Base-by-base conservation (phyloP, 148 eudicot genomes). In the Suaeda aralocaspica region DNA sequence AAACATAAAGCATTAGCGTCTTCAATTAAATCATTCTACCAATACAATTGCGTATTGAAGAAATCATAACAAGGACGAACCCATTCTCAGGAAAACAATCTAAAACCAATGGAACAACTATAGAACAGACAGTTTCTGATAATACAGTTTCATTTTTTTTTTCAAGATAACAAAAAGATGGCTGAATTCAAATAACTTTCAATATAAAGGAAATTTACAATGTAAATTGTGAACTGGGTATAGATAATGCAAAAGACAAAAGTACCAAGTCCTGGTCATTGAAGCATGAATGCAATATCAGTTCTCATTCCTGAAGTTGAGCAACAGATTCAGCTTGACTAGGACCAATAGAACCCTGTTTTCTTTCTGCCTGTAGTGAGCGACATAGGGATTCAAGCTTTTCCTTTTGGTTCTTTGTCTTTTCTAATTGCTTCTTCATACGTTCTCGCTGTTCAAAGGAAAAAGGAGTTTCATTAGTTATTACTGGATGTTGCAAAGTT, bases 311-410 rank as follows among this genome's bases (percentile, higher is more conserved):
- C 57, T 68, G 67, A 33, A 29, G 44, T 53, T 53, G 70, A 68
- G 57, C 82, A 30, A 60, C 82, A 30, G 86, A 55, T 63, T 84
- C 85, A 7, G 76, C 50, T 67, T 75, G 78, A 72, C 57, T 84
- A 59, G 65, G 48, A 21, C 57, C 79, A 21, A 56, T 64, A 29
- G 81, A 51, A 72, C 46, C 78, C 74, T 83, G 90, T 76, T 91
- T 94, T 83, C 99, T 82, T 69, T 94, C 97, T 29, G 89, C 97
- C 78, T 94, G 99, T 66, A 94, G 89, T 19, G 89, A 91, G 36
- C 99, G 85, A 49, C 99, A 94, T 5, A 94, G 70, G 2, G 97
- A 86, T 70, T 94, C 97, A n/a, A 94, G 97, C 78, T 82, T 94
- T 75, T 91, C 97, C 74, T 94, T 94, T 72, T 94, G 97, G 63